phyloP scores from a whole-genome alignment of 495 filamentous ascomycete genomes.

The Geopyxis carbonaria region DNA sequence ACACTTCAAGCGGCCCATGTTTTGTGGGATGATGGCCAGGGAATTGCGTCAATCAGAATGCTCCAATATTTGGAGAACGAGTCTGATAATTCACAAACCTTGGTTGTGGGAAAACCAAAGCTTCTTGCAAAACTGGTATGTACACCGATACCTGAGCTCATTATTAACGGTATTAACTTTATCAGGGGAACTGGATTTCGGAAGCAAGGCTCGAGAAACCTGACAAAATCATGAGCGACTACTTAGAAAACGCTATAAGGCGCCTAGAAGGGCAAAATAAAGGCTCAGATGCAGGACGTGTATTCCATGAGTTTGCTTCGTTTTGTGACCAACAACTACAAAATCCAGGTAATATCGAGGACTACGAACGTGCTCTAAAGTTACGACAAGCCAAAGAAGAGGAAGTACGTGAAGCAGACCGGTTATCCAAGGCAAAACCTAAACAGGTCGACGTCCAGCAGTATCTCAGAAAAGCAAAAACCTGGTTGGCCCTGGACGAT shows the following conservation, averaged over 20 bases:
- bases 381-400: constrained; percentile 63
- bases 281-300: constrained; percentile 59
- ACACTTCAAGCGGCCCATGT: constrained; percentile 70
- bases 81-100: constrained; percentile 47
- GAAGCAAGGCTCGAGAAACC: constrained; percentile 88
- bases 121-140: constrained; percentile 70
- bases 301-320: constrained; percentile 83
- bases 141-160: background rate
- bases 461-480: constrained; percentile 46
- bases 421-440: constrained; percentile 23
- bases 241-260: constrained; percentile 65
- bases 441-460: background rate
- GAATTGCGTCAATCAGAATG: constrained; percentile 77
- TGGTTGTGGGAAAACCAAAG: constrained; percentile 58
- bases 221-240: constrained; percentile 68
- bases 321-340: constrained; percentile 91
- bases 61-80: constrained; percentile 53
- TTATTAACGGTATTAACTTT: background rate
- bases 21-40: constrained; percentile 88
- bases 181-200: constrained; percentile 63
- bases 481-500: constrained; percentile 79
- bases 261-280: constrained; percentile 48
- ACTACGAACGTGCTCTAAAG: constrained; percentile 63
- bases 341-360: constrained; percentile 65
- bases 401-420: constrained; percentile 52